phyloP scores from a whole-genome alignment of 78 protist genomes.

The Dictyostelium intermedium region DNA sequence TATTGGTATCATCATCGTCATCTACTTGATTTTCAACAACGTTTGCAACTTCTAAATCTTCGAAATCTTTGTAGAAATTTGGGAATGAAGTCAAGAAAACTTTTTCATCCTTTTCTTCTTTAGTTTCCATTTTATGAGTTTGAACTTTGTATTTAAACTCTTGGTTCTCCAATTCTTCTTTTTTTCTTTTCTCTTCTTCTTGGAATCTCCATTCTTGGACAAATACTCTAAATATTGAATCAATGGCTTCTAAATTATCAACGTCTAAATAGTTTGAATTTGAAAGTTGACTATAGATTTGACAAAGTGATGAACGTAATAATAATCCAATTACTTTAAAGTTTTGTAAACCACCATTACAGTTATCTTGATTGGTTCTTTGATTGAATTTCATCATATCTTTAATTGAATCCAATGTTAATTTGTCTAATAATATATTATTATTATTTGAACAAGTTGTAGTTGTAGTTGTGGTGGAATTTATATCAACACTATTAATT shows the following conservation, averaged over 20 bases:
- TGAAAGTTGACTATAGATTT: constrained; percentile 12
- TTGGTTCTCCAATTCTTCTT: constrained; percentile 46
- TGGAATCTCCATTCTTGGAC: constrained; percentile 54
- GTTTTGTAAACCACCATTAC: background rate
- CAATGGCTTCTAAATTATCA: background rate
- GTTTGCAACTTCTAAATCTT: constrained; percentile 52
- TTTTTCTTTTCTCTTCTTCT: constrained; percentile 44
- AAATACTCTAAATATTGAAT: constrained; percentile 71
- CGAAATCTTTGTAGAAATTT: constrained; percentile 67
- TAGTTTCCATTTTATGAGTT: constrained; percentile 63
- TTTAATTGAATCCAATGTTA: constrained; percentile 7
- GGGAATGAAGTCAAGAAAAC: constrained; percentile 77
- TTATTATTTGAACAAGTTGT: too few relatives aligned
- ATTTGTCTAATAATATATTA: background rate
- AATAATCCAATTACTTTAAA: constrained; percentile 19
- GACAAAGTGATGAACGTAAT: constrained; percentile 23
- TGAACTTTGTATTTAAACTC: constrained; percentile 58
- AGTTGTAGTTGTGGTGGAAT: background rate
- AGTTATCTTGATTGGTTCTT: background rate
- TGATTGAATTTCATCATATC: constrained; percentile 23
- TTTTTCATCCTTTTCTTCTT: constrained; percentile 76
- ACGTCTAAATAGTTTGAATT: constrained; percentile 2
- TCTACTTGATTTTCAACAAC: constrained; percentile 26
- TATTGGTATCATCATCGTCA: background rate
- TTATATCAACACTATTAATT: background rate